Evolutionary conservation across 2,329 filamentous ascomycete species (phyloP), one percentile per base, ranked within the genome.

Genomic region (Cladosporium sp.): DNA sequence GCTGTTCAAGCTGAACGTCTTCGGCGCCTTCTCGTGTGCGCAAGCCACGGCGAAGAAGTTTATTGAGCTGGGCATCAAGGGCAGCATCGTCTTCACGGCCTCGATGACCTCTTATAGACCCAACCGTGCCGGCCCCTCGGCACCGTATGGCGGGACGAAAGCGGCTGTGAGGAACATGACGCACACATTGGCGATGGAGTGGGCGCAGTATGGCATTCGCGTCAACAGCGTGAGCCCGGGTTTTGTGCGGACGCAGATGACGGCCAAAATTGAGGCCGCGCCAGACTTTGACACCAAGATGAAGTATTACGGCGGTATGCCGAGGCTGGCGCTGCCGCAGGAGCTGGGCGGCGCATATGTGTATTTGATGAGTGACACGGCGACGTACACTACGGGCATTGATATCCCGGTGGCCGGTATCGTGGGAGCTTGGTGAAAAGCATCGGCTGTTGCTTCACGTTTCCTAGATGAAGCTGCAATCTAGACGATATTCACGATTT

Each of bases 281-380:
- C 40, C 48, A 16, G 48, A 50, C 9, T 50, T 50, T 13, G 40
- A 50, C 18, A 50, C 48, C 3, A 50, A 50, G 16, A 50, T 50
- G 48, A 50, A 50, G 62, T 79, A 79, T 59, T 79, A 79, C 58
- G 75, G 77, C 8, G 77, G 76, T 1, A 77, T 80, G 66, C 74
- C 75, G 3, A 66, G 77, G 14, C 58, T 80, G 48, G 77, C 76
- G 0, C 70, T 78, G 58, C 73, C 76, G 4, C 72, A 76, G 60
- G 77, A 79, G 62, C 62, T 77, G 8, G 74, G 74, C 13, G 74
- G 74, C 41, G 75, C 74, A 0, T 77, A 76, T 58, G 70, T 74
- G 3, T 74, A 71, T 54, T 62, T 74, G 13, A 57, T 74, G 2
- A 70, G 64, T 13, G 66, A 73, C 49, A 71, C 72, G 4, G 66